A percentile compares a stretch with the other conserved stretches of the same genome.
Conservation (phyloP, 495 filamentous ascomycete genomes). For the Lindgomyces ingoldianus region DNA sequence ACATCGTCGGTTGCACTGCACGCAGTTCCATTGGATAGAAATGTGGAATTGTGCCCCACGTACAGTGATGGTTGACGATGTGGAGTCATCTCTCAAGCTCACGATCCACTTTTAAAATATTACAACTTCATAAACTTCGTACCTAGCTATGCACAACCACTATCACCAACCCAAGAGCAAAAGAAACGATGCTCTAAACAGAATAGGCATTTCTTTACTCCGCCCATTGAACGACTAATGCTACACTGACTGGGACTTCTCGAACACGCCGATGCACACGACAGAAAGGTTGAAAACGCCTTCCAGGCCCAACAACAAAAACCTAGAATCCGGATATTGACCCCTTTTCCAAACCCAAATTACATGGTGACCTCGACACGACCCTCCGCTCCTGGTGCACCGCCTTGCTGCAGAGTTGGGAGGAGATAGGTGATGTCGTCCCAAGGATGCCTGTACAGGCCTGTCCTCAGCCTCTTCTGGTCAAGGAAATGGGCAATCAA, state of each 20-base stretch:
- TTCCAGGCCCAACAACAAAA: background rate
- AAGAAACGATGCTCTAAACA: slow-evolving; percentile 7
- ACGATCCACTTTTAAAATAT: background rate
- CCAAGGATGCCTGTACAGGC: slow-evolving; percentile 98
- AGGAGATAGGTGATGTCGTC: slow-evolving; percentile 52
- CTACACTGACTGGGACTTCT: slow-evolving; percentile 14
- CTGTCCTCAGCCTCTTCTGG: slow-evolving; percentile 97
- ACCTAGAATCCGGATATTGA: slow-evolving; percentile 8
- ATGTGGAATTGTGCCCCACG: too few species aligned
- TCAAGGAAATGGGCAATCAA: slow-evolving; percentile 99
- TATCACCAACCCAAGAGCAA: background rate
- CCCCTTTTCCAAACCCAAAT: slow-evolving; percentile 4
- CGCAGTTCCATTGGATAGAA: too few species aligned
- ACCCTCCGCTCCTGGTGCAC: slow-evolving; percentile 35
- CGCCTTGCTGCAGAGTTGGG: slow-evolving; percentile 32
- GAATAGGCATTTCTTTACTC: slow-evolving; percentile 1
- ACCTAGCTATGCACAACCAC: background rate
- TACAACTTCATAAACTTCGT: background rate
- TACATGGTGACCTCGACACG: slow-evolving; percentile 41
- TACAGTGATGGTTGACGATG: too few species aligned
- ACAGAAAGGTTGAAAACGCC: slow-evolving; percentile 25
- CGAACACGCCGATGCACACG: slow-evolving; percentile 14
- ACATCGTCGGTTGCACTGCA: too few species aligned
- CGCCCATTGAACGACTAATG: slow-evolving; percentile 18
- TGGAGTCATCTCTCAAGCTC: too few species aligned